These are phyloP conservation scores for Geotrichum fermentans DNA, from an alignment of 1,139 yeast species.

Conservation along the genomic window DNA sequence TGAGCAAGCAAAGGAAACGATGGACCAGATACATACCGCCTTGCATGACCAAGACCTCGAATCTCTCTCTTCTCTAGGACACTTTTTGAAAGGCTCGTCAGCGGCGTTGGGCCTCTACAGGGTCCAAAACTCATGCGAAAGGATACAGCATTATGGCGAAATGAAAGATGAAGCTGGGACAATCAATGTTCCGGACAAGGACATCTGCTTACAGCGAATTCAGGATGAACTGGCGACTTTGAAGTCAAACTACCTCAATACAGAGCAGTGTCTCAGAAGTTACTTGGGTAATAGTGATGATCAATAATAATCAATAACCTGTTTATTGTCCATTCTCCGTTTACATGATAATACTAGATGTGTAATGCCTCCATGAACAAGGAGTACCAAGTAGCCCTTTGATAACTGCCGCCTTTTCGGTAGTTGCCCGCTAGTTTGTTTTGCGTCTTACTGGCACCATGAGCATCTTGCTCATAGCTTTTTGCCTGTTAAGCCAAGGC, in stretches of 20 bases:
- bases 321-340: too few relatives aligned
- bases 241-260: conserved; percentile 33
- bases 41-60: conserved; percentile 48
- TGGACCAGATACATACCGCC: conserved; percentile 61
- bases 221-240: conserved; percentile 23
- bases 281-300: not conserved
- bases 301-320: not conserved
- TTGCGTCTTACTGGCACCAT: too few relatives aligned
- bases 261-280: conserved; percentile 28
- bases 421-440: too few relatives aligned
- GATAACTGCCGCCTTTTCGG: too few relatives aligned
- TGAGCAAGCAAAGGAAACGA: conserved; percentile 82
- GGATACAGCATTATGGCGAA: conserved; percentile 85
- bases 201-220: conserved; percentile 31
- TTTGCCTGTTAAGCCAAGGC: too few relatives aligned
- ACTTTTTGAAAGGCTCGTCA: conserved; percentile 90
- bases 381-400: too few relatives aligned
- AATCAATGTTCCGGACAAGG: conserved; percentile 31
- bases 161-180: conserved; percentile 41
- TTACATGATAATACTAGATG: not conserved
- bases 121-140: conserved; percentile 82
- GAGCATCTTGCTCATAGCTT: too few relatives aligned
- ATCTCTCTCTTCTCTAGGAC: conserved; percentile 73
- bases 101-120: conserved; percentile 85
- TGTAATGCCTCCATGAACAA: too few relatives aligned